A percentile compares a stretch with the other conserved stretches of the same genome.
These are phyloP conservation scores for Chrysanthemum makinoi DNA, from an alignment of 129 eudicot species.

Conservation along the genomic window DNA sequence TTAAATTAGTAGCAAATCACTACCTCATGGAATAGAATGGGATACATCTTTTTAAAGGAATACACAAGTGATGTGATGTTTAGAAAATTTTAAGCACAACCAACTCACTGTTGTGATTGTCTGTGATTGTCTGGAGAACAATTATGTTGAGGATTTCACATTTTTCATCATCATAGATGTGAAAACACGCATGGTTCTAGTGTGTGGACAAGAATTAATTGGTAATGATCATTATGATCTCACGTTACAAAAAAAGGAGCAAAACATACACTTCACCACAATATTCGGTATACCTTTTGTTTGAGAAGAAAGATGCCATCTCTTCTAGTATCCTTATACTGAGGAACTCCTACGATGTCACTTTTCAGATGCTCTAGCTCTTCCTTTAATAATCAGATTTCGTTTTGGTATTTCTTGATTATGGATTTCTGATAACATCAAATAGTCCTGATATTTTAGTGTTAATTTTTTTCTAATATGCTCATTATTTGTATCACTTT, in stretches of 20 bases:
- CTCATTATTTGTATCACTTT: no score
- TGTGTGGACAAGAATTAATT: not conserved
- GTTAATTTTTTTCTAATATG: no score
- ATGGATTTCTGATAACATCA: conserved; percentile 52
- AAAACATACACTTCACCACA: not conserved
- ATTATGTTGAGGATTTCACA: not conserved
- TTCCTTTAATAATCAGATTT: conserved; percentile 79
- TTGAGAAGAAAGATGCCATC: conserved; percentile 75
- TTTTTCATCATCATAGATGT: not conserved
- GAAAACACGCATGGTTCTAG: not conserved
- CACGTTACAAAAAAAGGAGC: not conserved
- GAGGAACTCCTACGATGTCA: conserved; percentile 79
- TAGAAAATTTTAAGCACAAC: not conserved
- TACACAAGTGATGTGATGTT: conserved; percentile 17
- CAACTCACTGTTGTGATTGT: not conserved
- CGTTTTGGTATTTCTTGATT: conserved; percentile 93
- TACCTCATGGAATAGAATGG: conserved; percentile 14
- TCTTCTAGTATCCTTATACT: conserved; percentile 56
- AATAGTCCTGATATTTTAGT: no score
- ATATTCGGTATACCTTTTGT: conserved; percentile 64
- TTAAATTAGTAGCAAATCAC: conserved; percentile 15
- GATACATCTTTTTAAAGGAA: conserved; percentile 14
- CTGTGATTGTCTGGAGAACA: not conserved
- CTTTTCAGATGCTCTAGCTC: conserved; percentile 87
- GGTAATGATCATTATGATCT: not conserved